Evolutionary conservation across 2,329 filamentous ascomycete species (phyloP).

Genomic region (Chaetomium olivaceum): DNA sequence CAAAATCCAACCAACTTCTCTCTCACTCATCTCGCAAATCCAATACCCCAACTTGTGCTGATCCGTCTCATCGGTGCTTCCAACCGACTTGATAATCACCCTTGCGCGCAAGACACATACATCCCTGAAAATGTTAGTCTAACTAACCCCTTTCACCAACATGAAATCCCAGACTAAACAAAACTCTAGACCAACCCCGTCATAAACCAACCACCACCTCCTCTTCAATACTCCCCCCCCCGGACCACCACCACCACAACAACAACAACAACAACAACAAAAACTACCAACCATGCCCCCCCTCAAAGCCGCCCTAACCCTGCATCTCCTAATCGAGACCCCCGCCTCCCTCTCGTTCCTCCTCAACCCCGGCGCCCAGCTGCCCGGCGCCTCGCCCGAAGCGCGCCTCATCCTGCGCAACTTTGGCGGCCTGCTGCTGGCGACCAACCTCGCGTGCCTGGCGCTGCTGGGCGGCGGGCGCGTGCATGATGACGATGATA

Average conservation of each 20-base stretch:
- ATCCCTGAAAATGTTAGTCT: neutral
- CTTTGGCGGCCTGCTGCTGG: slow-evolving; percentile 50
- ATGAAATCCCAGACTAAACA: neutral
- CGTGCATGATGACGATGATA: neutral
- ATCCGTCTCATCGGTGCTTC: neutral
- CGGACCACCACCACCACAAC: neutral
- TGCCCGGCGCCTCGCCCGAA: slow-evolving; percentile 43
- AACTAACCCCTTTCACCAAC: neutral
- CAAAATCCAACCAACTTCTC: neutral
- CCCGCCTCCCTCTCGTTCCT: slow-evolving; percentile 50
- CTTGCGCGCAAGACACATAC: neutral
- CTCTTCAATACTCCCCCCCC: neutral
- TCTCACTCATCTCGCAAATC: neutral
- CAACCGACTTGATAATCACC: neutral
- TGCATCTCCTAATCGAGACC: slow-evolving; percentile 27
- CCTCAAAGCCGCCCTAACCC: slow-evolving; percentile 14
- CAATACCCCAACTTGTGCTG: too few species aligned
- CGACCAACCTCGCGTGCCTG: slow-evolving; percentile 46
- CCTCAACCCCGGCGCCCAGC: slow-evolving; percentile 44
- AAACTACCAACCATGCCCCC: neutral
- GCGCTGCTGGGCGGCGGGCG: slow-evolving; percentile 37
- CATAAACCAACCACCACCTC: neutral
- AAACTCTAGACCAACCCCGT: too few species aligned
- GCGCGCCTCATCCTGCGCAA: slow-evolving; percentile 48
- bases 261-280: neutral